Conservation (phyloP, 2,329 filamentous ascomycete genomes). For the Paecilomyces dactylethromorphus region DNA sequence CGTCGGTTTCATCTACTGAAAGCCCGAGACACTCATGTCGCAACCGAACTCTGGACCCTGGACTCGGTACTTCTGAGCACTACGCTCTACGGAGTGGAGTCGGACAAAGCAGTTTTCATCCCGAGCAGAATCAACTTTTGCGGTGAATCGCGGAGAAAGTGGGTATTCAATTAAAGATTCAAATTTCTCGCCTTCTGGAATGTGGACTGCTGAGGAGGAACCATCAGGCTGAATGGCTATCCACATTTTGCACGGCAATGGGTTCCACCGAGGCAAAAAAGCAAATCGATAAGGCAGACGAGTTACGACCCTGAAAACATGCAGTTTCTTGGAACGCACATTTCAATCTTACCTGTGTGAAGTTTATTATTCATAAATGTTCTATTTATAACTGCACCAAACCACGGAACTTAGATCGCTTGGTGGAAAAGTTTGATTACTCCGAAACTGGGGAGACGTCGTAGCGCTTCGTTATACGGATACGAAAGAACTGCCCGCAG, state of each 20-base stretch:
- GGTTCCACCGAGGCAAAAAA: not conserved
- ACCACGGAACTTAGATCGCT: not conserved
- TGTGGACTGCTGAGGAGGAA: not conserved
- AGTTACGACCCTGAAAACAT: not conserved
- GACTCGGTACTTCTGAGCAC: not conserved
- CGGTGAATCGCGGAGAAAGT: not conserved
- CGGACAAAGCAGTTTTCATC: not conserved
- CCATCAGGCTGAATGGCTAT: not conserved
- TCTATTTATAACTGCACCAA: not conserved
- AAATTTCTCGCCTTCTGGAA: not conserved
- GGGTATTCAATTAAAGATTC: not conserved
- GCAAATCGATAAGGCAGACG: not conserved
- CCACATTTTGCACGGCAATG: not conserved
- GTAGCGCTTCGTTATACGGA: not conserved
- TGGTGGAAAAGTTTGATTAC: not conserved
- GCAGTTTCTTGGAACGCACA: not conserved
- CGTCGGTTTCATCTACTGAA: not conserved
- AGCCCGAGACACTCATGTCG: not conserved
- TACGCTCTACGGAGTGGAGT: not conserved
- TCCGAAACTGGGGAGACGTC: not conserved
- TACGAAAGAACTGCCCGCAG: not conserved
- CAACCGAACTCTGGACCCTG: not conserved
- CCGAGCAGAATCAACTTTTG: not conserved
- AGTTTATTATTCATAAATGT: not conserved
- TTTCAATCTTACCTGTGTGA: not conserved